Evolutionary conservation across 768 basidiomycete genomes (phyloP), one percentile per base, ranked within the genome.

Genomic region (Ramaria rubella): DNA sequence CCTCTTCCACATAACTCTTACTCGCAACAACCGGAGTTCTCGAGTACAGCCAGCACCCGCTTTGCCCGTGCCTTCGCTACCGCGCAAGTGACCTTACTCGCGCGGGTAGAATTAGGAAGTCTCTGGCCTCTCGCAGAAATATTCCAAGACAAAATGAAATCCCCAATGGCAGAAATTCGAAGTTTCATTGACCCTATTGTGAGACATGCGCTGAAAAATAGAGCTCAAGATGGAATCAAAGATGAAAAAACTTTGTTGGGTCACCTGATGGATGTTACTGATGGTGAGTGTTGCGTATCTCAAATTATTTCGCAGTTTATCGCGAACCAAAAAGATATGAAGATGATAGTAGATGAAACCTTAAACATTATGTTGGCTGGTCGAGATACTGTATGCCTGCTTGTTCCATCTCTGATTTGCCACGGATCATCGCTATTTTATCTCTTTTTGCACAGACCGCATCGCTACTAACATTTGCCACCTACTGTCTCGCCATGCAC

Each of bases 81-180:
- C 50, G 79, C 77, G 4, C 82, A 85, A 64, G 60, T 64, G 2
- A 62, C 68, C 24, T 72, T 72, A 1, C 62, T 77, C 1, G 58
- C 67, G 30, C 74, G 83, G 15, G 57, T 66, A 11, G 69, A 74
- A 8, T 64, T 74, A 17, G 78, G 81, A 5, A 58, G 53, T 23
- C 63, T 72, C 14, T 84, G 82, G 82, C 77, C 78, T 2, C 63
- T 84, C 8, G 52, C 63, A 3, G 82, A 86, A 64, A 75, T 83
- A 45, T 78, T 73, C 72, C 64, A 65, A 34, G 80, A 84, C 64
- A 72, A 69, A 31, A 72, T 78, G 12, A 69, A 67, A 49, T 67
- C 71, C 53, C 73, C 74, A 43, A 77, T 80, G 73, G 64, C 67
- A 42, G 69, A 78, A 12, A 73, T 85, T 11, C 70, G 78, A 44